Evolutionary conservation across 75 land plant genomes (phyloP).

Genomic region (Ceratopteris richardii): DNA sequence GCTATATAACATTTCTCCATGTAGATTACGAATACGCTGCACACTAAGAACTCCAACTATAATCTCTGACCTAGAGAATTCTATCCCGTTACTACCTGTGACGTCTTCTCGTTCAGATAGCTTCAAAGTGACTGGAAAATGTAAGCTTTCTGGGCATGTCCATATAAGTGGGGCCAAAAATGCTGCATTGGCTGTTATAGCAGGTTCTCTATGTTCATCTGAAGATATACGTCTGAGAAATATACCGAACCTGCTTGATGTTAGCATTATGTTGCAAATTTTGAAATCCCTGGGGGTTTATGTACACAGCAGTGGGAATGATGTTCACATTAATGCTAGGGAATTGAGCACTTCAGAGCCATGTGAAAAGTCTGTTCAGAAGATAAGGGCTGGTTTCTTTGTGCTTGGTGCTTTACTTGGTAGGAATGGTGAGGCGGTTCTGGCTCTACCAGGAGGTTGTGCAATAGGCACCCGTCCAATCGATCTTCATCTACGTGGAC

Average conservation of each 20-base stretch:
- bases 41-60: too few relatives aligned
- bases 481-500: conserved; percentile 54
- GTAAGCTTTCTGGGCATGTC: conserved; percentile 46
- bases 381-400: conserved; percentile 61
- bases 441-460: conserved; percentile 69
- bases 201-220: conserved; percentile 48
- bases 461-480: conserved; percentile 60
- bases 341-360: conserved; percentile 38
- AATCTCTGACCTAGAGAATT: too few relatives aligned
- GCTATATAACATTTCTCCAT: too few relatives aligned
- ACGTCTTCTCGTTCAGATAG: background rate
- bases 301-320: conserved; percentile 17
- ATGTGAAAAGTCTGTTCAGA: conserved; percentile 29
- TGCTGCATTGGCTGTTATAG: conserved; percentile 54
- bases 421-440: conserved; percentile 57
- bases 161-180: conserved; percentile 66
- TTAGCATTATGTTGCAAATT: conserved; percentile 41
- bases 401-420: conserved; percentile 57
- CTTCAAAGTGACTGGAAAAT: conserved; percentile 26
- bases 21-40: too few relatives aligned
- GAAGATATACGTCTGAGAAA: conserved; percentile 24
- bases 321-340: conserved; percentile 25
- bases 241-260: conserved; percentile 49
- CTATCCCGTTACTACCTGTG: background rate
- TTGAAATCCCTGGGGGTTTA: conserved; percentile 48